Base-by-base conservation (phyloP, 805 yeast genomes). In the Starmerella vaccinii region DNA sequence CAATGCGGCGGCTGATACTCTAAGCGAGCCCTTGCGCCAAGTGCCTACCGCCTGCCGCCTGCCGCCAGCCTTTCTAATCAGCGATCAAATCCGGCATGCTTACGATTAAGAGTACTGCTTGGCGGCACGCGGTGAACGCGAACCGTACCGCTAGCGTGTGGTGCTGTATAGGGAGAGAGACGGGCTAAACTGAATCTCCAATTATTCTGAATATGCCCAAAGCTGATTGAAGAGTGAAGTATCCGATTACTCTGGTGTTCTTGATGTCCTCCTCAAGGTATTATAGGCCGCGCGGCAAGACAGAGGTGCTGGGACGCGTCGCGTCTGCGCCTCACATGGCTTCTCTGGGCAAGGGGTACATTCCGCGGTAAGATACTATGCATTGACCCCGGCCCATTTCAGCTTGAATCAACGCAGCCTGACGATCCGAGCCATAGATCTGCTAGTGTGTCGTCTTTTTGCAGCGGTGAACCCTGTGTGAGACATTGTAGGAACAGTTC, bases 401-500 rank as follows among this genome's bases (percentile, higher is more conserved):
- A 41, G 45, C 27, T 41, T 41, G 26, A 41, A 41, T 41, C 45
- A 4, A 24, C 21, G 33, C 33, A 41, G 45, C 33, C 24, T 18
- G 9, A 27, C 33, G 23, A 27, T 27, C 12, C 15, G 9, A 39
- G 30, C 19, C 13, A n/a, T 39, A 37, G 40, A 37, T 37, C 19
- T 37, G 40, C 40, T 34, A 9, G 40, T 8, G 26, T 16, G 19
- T 18, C 16, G 6, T 16, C 26, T 21, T 19, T 4, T 13, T 37
- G 9, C 26, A 7, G 24, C 40, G 16, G 23, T 37, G 40, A 5
- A 21, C 21, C 8, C 40, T 37, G 40, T 37, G 5, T 37, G 40
- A 37, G 40, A 37, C 40, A 37, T 6, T 9, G 16, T 15, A 37
- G 18, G 4, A 21, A 10, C 16, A 16, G 24, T 26, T 21, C 4